phyloP scores from a whole-genome alignment of 768 basidiomycete genomes.

The Mycena polygramma region DNA sequence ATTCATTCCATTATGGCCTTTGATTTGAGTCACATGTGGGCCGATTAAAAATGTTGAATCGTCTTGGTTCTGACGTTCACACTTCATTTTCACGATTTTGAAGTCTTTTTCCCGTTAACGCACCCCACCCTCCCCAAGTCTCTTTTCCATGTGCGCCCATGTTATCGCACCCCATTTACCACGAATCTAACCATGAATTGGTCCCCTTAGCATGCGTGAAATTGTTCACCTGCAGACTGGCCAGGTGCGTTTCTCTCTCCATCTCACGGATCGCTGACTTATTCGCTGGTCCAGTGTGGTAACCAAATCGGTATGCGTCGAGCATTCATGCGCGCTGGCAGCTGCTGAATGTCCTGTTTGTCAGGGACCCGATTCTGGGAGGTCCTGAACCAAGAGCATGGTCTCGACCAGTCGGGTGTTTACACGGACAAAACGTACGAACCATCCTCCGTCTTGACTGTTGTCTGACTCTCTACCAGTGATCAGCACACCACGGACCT shows the following conservation, averaged over 20 bases:
- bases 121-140: slow-evolving; percentile 13
- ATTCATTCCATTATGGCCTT: too few relatives aligned
- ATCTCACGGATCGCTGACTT: slow-evolving; percentile 40
- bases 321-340: neutral
- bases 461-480: slow-evolving; percentile 70
- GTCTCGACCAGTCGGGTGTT: slow-evolving; percentile 90
- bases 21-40: slow-evolving; percentile 12
- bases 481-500: slow-evolving; percentile 93
- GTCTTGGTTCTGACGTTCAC: slow-evolving; percentile 15
- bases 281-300: slow-evolving; percentile 76
- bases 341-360: neutral
- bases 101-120: slow-evolving; percentile 3
- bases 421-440: slow-evolving; percentile 85
- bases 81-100: slow-evolving; percentile 25
- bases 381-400: slow-evolving; percentile 98
- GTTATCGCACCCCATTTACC: slow-evolving; percentile 1
- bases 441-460: neutral
- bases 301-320: slow-evolving; percentile 91
- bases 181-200: slow-evolving; percentile 47
- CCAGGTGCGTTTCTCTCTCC: slow-evolving; percentile 70
- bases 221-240: slow-evolving; percentile 99
- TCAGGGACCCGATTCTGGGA: slow-evolving; percentile 96
- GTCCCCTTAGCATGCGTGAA: slow-evolving; percentile 97
- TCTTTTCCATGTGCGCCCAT: slow-evolving; percentile 3
- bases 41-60: slow-evolving; percentile 6